Evolutionary conservation across 2,329 filamentous ascomycete genomes (phyloP), one percentile per base, ranked within the genome.

Genomic region (Colletotrichum agaves): DNA sequence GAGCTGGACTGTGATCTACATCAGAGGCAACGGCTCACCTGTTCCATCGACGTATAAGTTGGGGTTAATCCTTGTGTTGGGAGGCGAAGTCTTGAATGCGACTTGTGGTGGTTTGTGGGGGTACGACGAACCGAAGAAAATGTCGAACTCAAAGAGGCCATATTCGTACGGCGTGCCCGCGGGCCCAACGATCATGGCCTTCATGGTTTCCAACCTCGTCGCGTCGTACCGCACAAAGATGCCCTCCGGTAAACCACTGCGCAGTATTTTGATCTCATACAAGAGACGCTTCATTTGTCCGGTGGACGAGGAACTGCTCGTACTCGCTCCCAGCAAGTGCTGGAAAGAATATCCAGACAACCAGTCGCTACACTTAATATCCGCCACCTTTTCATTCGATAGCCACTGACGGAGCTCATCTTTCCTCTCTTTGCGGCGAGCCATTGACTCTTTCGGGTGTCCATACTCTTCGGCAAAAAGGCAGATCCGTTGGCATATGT

Each of bases 61-160:
- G 2, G 85, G 85, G 71, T 87, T 87, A 43, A 63, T 41, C 6
- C 33, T 49, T 3, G 49, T 59, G 12, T 82, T 81, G 3, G 76
- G 75, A 1, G 79, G 81, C 0, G 85, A 86, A 0, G 82, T 84
- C 65, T 75, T 67, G 27, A 63, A 67, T 1, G 8, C 10, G n/a
- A 85, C 76, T 6, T 57, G 6, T 0, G 85, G 85, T 11, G 84
- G 81, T 0, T 31, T 59, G 1, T 74, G 69, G 0, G 85, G 85
- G 62, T 84, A 87, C 0, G 78, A 70, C 0, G 33, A 12, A 7
- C 74, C 72, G 56, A 82, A 85, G 37, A 80, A 81, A 35, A 87
- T 70, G 70, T 87, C 84, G 64, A 88, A 88, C 68, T 87, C 85
- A 71, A 86, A 87, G 3, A 87, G 71, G 0, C 85, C 85, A 46